Evolutionary conservation across 2,329 filamentous ascomycete genomes (phyloP).

Genomic region (Claviceps digitariae): DNA sequence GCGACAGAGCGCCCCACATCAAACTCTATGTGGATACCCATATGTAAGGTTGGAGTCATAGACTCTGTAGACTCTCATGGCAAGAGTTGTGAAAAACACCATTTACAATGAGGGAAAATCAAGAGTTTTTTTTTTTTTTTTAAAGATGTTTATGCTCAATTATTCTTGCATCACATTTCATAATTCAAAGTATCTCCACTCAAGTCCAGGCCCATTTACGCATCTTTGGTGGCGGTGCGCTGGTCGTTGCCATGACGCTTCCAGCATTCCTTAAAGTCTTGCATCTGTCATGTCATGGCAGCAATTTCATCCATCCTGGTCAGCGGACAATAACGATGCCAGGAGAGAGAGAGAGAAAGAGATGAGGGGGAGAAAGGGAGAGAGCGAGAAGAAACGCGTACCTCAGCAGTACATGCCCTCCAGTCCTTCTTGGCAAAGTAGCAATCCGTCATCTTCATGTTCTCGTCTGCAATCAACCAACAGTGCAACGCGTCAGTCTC

Average conservation of each 20-base stretch:
- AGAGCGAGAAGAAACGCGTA: slow-evolving; percentile 25
- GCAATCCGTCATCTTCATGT: slow-evolving; percentile 83
- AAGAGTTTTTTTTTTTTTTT: too few species aligned
- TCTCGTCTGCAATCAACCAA: slow-evolving; percentile 50
- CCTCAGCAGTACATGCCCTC: slow-evolving; percentile 78
- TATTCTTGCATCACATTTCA: too few species aligned
- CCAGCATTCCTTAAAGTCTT: slow-evolving; percentile 81
- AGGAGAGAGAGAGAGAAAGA: background rate
- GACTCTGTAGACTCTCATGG: too few species aligned
- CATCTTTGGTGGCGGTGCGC: slow-evolving; percentile 65
- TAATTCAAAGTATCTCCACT: too few species aligned
- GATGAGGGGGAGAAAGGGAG: too few species aligned
- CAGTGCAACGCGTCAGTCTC: background rate
- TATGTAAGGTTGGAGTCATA: too few species aligned
- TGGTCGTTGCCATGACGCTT: slow-evolving; percentile 77
- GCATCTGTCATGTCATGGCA: slow-evolving; percentile 66
- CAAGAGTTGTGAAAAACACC: too few species aligned
- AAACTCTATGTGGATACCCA: too few species aligned
- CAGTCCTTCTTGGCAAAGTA: slow-evolving; percentile 96
- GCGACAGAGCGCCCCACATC: too few species aligned
- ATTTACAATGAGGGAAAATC: too few species aligned
- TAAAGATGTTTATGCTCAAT: too few species aligned
- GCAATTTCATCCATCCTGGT: background rate
- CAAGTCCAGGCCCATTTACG: slow-evolving; percentile 8
- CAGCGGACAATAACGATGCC: background rate